Evolutionary conservation across 2,329 filamentous ascomycete species (phyloP), one percentile per base, ranked within the genome.

Genomic region (Aspergillus vadensis): DNA sequence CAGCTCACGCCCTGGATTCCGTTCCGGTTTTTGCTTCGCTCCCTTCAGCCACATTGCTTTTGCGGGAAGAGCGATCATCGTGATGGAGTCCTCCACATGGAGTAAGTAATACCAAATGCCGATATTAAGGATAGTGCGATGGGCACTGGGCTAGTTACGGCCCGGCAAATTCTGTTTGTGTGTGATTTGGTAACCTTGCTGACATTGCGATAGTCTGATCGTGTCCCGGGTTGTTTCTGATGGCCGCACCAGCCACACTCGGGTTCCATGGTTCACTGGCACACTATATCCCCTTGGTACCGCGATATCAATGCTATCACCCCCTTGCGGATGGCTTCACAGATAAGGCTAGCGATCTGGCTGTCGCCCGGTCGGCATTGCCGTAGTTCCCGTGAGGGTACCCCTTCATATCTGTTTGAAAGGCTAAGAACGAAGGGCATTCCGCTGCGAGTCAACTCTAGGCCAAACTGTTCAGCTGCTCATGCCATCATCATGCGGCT

Each of bases 11-110:
- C 55, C 39, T 32, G 41, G 41, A 27, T 52, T 49, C 23, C 44
- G 25, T 23, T 27, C 32, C 32, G 32, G 32, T 36, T 36, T 32
- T 36, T 36, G 32, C 2, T 27, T 38, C 44, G 36, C 19, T 57
- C 32, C 55, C 47, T 44, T 15, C 47, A 58, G 55, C 55, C 55
- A 58, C 55, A 58, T 39, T 57, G 47, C 38, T 41, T 57, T 5
- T 6, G 19, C 21, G 43, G 43, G 43, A n/a, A n/a, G 41, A 44
- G 41, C 19, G 41, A 44, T 44, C 41, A 44, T 21, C n/a, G 39
- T 19, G 41, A 44, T 44, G 41, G 19, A 10, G 41, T 12, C 41
- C 41, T 44, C 41, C 41, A 44, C 41, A 44, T 44, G 41, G 41
- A 44, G 41, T 44, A 44, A 19, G 19, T 14, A 10, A 23, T 19